Evolutionary conservation across 2,329 filamentous ascomycete species (phyloP).

Genomic region (Microcera coccophila): DNA sequence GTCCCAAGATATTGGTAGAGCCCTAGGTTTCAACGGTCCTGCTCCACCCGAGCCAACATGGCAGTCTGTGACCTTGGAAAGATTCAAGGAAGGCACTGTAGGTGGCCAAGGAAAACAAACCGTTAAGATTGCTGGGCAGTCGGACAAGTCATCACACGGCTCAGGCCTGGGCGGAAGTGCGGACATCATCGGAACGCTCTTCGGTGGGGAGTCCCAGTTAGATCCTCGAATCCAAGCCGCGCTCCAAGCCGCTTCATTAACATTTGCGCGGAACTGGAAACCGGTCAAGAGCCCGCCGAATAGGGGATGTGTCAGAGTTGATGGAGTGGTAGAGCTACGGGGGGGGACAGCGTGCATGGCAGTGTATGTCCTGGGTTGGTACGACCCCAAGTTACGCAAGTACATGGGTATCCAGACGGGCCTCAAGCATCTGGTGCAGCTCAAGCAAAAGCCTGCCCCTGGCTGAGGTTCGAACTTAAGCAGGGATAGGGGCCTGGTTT

Average conservation of each 20-base stretch:
- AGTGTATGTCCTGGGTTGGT: conserved; percentile 51
- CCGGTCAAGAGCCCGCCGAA: conserved; percentile 41
- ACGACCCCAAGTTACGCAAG: conserved; percentile 51
- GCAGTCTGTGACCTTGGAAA: conserved; percentile 30
- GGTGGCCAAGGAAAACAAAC: conserved; percentile 23
- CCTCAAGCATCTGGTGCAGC: conserved; percentile 42
- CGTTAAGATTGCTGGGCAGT: conserved; percentile 19
- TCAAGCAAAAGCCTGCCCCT: conserved; percentile 36
- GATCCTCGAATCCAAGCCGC: conserved; percentile 33
- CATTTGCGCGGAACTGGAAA: conserved; percentile 45
- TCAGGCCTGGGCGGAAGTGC: conserved; percentile 23
- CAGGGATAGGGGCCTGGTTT: conserved; percentile 3
- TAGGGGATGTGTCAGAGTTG: conserved; percentile 49
- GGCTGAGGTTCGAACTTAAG: conserved; percentile 18
- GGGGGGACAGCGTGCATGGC: conserved; percentile 44
- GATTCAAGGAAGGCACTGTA: conserved; percentile 23
- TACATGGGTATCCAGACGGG: conserved; percentile 41
- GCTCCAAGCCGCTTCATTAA: conserved; percentile 32
- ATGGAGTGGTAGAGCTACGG: conserved; percentile 52
- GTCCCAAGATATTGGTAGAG: conserved; percentile 38
- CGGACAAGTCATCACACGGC: conserved; percentile 22
- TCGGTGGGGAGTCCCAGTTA: conserved; percentile 30
- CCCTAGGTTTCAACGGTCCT: conserved; percentile 41
- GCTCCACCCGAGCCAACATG: conserved; percentile 28
- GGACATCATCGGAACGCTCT: conserved; percentile 25